Conservation (phyloP, 805 yeast genomes). For the Saccharomyces jurei region DNA sequence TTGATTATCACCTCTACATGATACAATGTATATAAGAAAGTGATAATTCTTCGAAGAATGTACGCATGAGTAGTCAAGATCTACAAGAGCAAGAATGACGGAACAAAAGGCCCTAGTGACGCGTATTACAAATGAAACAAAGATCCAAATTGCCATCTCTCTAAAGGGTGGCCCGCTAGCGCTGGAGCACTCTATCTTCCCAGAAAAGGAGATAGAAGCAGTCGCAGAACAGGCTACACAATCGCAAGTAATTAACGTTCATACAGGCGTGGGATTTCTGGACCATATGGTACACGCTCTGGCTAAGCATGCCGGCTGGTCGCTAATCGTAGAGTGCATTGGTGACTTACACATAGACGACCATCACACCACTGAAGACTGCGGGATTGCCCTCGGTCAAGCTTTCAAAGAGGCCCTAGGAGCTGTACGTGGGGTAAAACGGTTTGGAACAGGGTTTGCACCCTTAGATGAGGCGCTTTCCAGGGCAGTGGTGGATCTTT, state of each 20-base stretch:
- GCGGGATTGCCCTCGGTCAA: slow-evolving; percentile 82
- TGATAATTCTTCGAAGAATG: not conserved
- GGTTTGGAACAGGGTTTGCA: slow-evolving; percentile 90
- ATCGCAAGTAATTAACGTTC: slow-evolving; percentile 67
- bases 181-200: slow-evolving; percentile 52
- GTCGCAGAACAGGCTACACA: slow-evolving; percentile 66
- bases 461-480: slow-evolving; percentile 95
- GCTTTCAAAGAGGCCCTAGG: slow-evolving; percentile 90
- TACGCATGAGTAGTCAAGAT: not conserved
- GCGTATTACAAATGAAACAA: slow-evolving; percentile 87
- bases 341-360: slow-evolving; percentile 96
- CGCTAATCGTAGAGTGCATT: slow-evolving; percentile 75
- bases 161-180: slow-evolving; percentile 78
- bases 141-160: slow-evolving; percentile 74
- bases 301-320: slow-evolving; percentile 97
- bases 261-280: slow-evolving; percentile 89
- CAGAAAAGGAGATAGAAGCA: slow-evolving; percentile 23
- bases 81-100: slow-evolving; percentile 5
- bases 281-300: slow-evolving; percentile 97
- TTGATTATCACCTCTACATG: not conserved
- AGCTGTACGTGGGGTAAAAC: slow-evolving; percentile 77
- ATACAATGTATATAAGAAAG: not conserved
- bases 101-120: slow-evolving; percentile 31
- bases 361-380: slow-evolving; percentile 95
- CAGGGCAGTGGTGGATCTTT: slow-evolving; percentile 91